Percentiles rank a stretch among this genome's conserved stretches.
Conservation (phyloP, 257 asterid species). For the Jasminum sambac region DNA sequence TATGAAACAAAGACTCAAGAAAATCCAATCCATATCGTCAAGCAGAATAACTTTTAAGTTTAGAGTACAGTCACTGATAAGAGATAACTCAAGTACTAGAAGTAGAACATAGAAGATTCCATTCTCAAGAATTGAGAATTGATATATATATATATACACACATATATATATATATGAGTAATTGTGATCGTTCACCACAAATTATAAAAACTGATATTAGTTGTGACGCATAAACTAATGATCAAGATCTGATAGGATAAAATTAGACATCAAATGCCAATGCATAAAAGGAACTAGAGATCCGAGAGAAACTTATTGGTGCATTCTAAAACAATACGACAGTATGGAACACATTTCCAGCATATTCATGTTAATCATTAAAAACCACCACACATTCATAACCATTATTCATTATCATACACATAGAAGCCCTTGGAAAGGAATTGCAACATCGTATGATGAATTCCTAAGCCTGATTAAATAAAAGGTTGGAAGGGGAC, state of each 20-base stretch:
- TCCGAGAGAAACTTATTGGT: not conserved
- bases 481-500: no score
- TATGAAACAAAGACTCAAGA: slow-evolving; percentile 2
- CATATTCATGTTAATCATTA: not conserved
- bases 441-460: no score
- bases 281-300: slow-evolving; percentile 1
- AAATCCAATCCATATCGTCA: slow-evolving; percentile 4
- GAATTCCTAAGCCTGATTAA: no score
- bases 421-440: no score
- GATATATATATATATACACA: not conserved
- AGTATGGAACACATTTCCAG: not conserved
- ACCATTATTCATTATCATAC: no score
- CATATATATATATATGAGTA: not conserved
- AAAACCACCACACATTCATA: no score
- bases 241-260: not conserved
- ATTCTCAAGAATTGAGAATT: slow-evolving; percentile 13
- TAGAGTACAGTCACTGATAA: slow-evolving; percentile 11
- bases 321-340: not conserved
- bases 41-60: slow-evolving; percentile 18
- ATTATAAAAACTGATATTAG: not conserved
- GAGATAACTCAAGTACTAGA: slow-evolving; percentile 19
- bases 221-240: not conserved
- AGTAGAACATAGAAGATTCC: slow-evolving; percentile 14
- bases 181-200: not conserved
- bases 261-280: not conserved